Conservation (phyloP, 2,329 filamentous ascomycete species). For the Venturia asperata region DNA sequence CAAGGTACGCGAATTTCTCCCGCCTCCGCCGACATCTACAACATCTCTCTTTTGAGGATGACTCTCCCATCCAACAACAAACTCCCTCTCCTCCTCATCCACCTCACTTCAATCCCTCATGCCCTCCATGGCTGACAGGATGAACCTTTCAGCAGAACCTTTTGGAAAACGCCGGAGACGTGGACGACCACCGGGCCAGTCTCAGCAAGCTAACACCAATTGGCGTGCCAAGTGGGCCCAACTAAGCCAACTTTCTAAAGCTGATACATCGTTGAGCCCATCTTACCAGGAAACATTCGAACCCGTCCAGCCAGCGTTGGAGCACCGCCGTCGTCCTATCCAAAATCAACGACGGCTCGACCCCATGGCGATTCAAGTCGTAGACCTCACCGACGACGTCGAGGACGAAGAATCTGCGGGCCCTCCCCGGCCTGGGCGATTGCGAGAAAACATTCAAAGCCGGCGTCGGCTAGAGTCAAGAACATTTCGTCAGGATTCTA, state of each 20-base stretch:
- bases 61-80: conserved; percentile 9
- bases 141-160: neutral
- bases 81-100: neutral
- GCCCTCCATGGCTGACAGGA: conserved; percentile 1
- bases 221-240: neutral
- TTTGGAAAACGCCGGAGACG: neutral
- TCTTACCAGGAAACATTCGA: neutral
- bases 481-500: neutral
- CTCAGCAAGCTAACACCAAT: neutral
- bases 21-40: neutral
- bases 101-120: neutral
- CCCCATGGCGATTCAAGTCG: neutral
- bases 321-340: neutral
- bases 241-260: neutral
- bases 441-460: neutral
- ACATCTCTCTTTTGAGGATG: neutral
- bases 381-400: conserved; percentile 6
- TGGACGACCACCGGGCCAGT: neutral
- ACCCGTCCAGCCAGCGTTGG: neutral
- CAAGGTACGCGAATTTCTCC: neutral
- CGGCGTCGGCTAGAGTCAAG: neutral
- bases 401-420: neutral
- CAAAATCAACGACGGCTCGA: neutral
- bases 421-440: neutral
- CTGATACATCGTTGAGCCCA: neutral